Evolutionary conservation across 805 yeast genomes (phyloP), one percentile per base, ranked within the genome.

Genomic region (Metschnikowia orientalis): DNA sequence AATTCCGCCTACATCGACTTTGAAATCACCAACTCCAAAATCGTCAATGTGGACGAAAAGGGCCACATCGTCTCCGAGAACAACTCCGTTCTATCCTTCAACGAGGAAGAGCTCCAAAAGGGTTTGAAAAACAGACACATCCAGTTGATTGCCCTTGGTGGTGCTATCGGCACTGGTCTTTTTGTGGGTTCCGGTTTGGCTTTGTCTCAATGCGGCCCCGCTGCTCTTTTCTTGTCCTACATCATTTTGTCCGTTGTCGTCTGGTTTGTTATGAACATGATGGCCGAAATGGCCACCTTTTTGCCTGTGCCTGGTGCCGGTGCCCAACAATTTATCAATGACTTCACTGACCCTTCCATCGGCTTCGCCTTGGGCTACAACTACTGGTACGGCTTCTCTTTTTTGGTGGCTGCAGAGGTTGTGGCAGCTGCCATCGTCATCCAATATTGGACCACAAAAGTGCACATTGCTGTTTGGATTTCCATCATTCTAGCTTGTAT

Each of bases 401-500:
- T 46, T 18, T 38, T 44, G 40, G 48, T 46, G 19, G 47, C 48
- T 2, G 38, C 50, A 12, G 50, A 46, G 32, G 35, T 46, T 6
- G 48, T 44, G 6, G 50, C 50, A 3, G 42, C 47, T 3, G 50
- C 48, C 7, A 28, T 38, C 13, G 34, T 46, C 23, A 36, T 46
- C 15, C 48, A 44, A 34, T 46, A 46, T 35, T 46, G 50, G 50
- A 44, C 45, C 8, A 28, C 35, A 20, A 41, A 36, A 24, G 57
- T 60, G 18, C 50, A 53, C 34, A 47, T 60, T 23, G 68, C 66
- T 13, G 66, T 58, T 14, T 63, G 68, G 68, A 61, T 64, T 35
- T 44, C 66, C 14, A 58, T 63, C 10, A 49, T 64, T 18, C 33
- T 44, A 13, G 41, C 26, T 3, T 14, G 30, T 18, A 28, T 39